Conservation (phyloP, 176 grass and related monocot species). For the Raddia guianensis region DNA sequence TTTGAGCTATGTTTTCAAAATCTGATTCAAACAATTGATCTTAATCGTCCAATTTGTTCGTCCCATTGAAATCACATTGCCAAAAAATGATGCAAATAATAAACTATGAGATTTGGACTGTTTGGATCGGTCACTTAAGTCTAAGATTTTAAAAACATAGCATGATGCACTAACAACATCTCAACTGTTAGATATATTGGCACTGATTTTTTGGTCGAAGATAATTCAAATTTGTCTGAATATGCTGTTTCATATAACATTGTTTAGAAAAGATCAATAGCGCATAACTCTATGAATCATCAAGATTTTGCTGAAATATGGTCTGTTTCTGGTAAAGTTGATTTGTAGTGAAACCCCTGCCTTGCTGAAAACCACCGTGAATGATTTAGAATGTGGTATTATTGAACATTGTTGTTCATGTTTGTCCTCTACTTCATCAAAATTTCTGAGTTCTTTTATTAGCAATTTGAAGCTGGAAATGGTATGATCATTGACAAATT, state of each 20-base stretch:
- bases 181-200: background rate
- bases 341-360: background rate
- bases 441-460: background rate
- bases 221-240: background rate
- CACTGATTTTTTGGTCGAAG: background rate
- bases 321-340: background rate
- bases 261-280: background rate
- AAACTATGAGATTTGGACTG: too few species aligned
- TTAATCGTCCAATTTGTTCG: too few species aligned
- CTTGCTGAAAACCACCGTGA: background rate
- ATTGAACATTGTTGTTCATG: background rate
- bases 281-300: background rate
- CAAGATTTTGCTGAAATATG: background rate
- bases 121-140: too few species aligned
- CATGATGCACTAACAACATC: too few species aligned
- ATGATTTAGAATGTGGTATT: background rate
- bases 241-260: background rate
- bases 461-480: background rate
- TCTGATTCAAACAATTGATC: too few species aligned
- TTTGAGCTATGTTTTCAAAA: too few species aligned
- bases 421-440: background rate
- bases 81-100: too few species aligned
- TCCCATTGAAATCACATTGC: too few species aligned
- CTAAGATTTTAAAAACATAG: too few species aligned
- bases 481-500: constrained; percentile 3